Percentiles rank a stretch among this genome's conserved stretches.
These are phyloP conservation scores for Monosporascus sp. DNA, from an alignment of 2,329 filamentous ascomycete genomes.

Conservation along the genomic window DNA sequence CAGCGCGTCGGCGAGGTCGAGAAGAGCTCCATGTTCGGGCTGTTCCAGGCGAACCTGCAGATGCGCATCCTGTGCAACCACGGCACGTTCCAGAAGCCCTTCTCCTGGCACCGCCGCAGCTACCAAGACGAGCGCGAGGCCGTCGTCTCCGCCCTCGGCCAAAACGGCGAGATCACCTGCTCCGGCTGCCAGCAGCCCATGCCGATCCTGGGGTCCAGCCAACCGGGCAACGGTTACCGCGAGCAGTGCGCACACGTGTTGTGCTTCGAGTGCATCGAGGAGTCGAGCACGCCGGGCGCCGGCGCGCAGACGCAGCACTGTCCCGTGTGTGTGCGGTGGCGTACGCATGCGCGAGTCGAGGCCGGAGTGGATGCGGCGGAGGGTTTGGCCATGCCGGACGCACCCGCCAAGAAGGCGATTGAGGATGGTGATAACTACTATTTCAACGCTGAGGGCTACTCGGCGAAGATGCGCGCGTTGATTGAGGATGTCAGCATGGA, in stretches of 20 bases:
- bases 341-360: too few species aligned
- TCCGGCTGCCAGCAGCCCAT: constrained; percentile 27
- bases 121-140: constrained; percentile 30
- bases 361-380: too few species aligned
- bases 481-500: constrained; percentile 20
- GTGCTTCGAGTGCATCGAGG: constrained; percentile 26
- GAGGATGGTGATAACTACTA: constrained; percentile 9
- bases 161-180: constrained; percentile 19
- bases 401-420: too few species aligned
- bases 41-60: constrained; percentile 42
- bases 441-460: constrained; percentile 22
- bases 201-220: constrained; percentile 22
- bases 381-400: too few species aligned
- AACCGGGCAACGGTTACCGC: too few species aligned
- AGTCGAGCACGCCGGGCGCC: constrained; percentile 1
- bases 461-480: constrained; percentile 29
- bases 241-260: constrained; percentile 24
- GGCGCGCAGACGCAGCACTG: constrained; percentile 9
- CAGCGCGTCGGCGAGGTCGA: constrained; percentile 32
- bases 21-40: constrained; percentile 32
- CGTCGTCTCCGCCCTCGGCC: constrained; percentile 11
- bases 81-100: constrained; percentile 40
- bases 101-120: constrained; percentile 35
- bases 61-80: constrained; percentile 45
- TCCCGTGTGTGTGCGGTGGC: constrained; percentile 14